A percentile compares a stretch with the other conserved stretches of the same genome.
These are phyloP conservation scores for Houttuynia cordata DNA, from an alignment of 164 flowering plant species.

Conservation along the genomic window DNA sequence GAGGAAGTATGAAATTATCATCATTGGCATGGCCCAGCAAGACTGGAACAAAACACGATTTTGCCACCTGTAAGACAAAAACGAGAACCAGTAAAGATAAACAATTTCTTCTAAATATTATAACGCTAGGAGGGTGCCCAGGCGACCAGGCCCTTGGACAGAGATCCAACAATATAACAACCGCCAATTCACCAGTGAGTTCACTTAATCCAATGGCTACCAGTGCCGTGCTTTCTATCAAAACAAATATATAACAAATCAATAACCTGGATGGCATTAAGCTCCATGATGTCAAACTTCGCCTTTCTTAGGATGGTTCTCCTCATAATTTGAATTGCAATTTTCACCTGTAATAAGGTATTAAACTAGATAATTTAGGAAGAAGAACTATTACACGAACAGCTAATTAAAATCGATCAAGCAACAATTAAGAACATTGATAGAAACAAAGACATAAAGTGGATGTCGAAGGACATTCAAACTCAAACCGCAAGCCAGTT, in stretches of 20 bases:
- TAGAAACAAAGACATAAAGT: too few species aligned
- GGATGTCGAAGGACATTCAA: neutral
- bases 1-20: constrained; percentile 89
- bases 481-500: neutral
- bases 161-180: too few species aligned
- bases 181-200: too few species aligned
- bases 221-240: too few species aligned
- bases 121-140: too few species aligned
- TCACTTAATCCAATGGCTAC: too few species aligned
- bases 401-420: too few species aligned
- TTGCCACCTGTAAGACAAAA: constrained; percentile 39
- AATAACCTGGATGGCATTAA: constrained; percentile 86
- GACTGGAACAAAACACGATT: constrained; percentile 79
- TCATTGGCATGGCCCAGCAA: constrained; percentile 86
- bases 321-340: constrained; percentile 89
- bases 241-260: too few species aligned
- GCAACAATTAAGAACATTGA: too few species aligned
- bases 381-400: too few species aligned
- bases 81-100: neutral
- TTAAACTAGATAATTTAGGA: neutral
- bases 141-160: too few species aligned
- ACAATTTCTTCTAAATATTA: neutral
- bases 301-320: constrained; percentile 77
- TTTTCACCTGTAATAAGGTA: constrained; percentile 51
- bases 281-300: constrained; percentile 80